Conservation (phyloP, 176 grass and related monocot genomes). For the Musa acuminata region DNA sequence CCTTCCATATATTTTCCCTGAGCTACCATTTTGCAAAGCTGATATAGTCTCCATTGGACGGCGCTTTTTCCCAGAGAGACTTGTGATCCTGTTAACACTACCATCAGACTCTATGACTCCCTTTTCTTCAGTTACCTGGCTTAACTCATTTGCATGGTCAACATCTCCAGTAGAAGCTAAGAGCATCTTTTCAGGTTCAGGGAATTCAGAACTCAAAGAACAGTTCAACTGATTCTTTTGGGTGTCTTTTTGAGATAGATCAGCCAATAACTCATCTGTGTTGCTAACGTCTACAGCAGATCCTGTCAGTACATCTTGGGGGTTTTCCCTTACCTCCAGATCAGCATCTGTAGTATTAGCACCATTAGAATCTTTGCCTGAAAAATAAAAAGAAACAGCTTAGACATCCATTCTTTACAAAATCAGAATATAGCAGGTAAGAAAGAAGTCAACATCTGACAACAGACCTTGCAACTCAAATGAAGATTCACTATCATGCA, state of each 20-base stretch:
- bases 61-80: conserved; percentile 72
- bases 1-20: conserved; percentile 54
- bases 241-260: background rate
- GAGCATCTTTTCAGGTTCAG: conserved; percentile 72
- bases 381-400: conserved; percentile 16
- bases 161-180: conserved; percentile 42
- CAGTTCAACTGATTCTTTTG: conserved; percentile 5
- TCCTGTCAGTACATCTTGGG: conserved; percentile 25
- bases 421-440: conserved; percentile 4
- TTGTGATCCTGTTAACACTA: conserved; percentile 66
- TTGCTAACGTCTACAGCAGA: conserved; percentile 30
- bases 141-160: conserved; percentile 51
- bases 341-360: conserved; percentile 24
- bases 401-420: background rate
- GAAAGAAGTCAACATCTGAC: conserved; percentile 1
- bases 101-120: conserved; percentile 71
- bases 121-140: conserved; percentile 78
- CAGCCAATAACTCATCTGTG: conserved; percentile 20
- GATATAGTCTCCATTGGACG: conserved; percentile 55
- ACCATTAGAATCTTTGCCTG: conserved; percentile 26
- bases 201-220: conserved; percentile 39
- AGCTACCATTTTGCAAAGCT: conserved; percentile 49
- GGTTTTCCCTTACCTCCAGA: conserved; percentile 30
- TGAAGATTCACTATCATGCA: conserved; percentile 22
- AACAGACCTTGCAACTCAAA: conserved; percentile 43